Evolutionary conservation across 2,329 filamentous ascomycete species (phyloP), one percentile per base, ranked within the genome.

Genomic region (Cyphellophora europaea): DNA sequence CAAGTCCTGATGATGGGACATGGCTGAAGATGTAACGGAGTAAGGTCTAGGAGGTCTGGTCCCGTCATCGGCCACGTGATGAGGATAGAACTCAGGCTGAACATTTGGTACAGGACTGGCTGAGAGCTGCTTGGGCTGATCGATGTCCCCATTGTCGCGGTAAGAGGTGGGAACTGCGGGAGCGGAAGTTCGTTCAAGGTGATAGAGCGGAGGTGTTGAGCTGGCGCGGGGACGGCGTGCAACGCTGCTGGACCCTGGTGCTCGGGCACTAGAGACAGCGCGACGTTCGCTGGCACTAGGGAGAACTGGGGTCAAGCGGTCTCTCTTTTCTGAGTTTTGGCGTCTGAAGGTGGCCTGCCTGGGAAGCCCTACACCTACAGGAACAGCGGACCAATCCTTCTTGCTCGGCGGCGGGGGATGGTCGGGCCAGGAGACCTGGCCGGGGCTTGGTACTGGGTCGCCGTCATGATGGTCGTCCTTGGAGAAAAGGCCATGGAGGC

Each of bases 271-370:
- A 19, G 13, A 42, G 19, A 25, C 18, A 12, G 19, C 25, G 18
- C 8, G 37, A 21, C 33, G 32, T 37, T 29, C 82, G 25, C 72
- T 71, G 16, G 68, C 61, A 19, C 76, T 72, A 5, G 74, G 71
- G 31, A 78, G 66, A 27, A 77, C 67, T 29, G 82, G 77, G 40
- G 80, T 67, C 35, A 93, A 67, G 50, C 77, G 79, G 48, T 82
- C 76, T 48, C 86, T 73, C 43, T 74, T 72, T 59, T 94, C 88
- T 17, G 85, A 89, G 54, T 82, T 74, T 56, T 89, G 85, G 49
- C 87, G 75, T 58, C 79, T 82, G 60, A 93, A 87, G 0, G 85
- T 93, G 49, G 80, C 75, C 4, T 78, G 67, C 32, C 85, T 74
- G 25, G 86, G 84, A 23, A 94, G 63, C 11, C 81, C 80, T 12